Percentiles rank a stretch among this genome's conserved stretches.
Evolutionary conservation across 169 alveolate species (phyloP).

Genomic region (Hepatocystis sp.): DNA sequence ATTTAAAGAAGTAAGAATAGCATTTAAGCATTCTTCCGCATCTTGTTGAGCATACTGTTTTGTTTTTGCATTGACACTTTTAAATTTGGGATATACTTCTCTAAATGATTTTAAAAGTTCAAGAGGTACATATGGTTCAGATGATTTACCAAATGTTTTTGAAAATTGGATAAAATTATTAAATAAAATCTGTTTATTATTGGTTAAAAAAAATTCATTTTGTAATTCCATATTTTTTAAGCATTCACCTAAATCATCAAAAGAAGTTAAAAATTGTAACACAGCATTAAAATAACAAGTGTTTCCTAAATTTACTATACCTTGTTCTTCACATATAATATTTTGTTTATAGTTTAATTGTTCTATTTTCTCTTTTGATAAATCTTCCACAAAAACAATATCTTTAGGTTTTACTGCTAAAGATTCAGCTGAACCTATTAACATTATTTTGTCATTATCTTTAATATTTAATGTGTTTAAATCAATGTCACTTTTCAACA

Average conservation of each 20-base stretch:
- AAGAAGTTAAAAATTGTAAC: slow-evolving; percentile 88
- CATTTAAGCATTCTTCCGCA: slow-evolving; percentile 85
- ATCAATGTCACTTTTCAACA: slow-evolving; percentile 88
- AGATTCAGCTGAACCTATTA: slow-evolving; percentile 94
- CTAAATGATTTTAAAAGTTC: slow-evolving; percentile 64
- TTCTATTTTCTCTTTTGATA: slow-evolving; percentile 94
- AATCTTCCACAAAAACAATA: slow-evolving; percentile 93
- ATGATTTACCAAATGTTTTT: slow-evolving; percentile 73
- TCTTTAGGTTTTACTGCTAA: slow-evolving; percentile 84
- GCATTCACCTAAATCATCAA: slow-evolving; percentile 83
- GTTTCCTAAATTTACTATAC: slow-evolving; percentile 95
- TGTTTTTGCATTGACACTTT: slow-evolving; percentile 51
- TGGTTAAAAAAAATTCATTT: slow-evolving; percentile 17
- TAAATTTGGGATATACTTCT: slow-evolving; percentile 66
- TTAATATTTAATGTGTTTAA: slow-evolving; percentile 82
- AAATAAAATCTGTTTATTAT: slow-evolving; percentile 63
- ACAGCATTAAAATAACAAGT: slow-evolving; percentile 96
- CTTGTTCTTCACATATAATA: slow-evolving; percentile 79
- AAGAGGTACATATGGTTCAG: slow-evolving; percentile 69
- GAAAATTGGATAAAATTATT: slow-evolving; percentile 80
- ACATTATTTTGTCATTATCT: slow-evolving; percentile 89
- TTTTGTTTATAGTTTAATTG: slow-evolving; percentile 79
- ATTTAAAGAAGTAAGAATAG: slow-evolving; percentile 80
- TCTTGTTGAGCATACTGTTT: slow-evolving; percentile 79
- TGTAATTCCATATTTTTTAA: slow-evolving; percentile 57